Evolutionary conservation across 305 asterid genomes (phyloP).

Genomic region (Vinca major): DNA sequence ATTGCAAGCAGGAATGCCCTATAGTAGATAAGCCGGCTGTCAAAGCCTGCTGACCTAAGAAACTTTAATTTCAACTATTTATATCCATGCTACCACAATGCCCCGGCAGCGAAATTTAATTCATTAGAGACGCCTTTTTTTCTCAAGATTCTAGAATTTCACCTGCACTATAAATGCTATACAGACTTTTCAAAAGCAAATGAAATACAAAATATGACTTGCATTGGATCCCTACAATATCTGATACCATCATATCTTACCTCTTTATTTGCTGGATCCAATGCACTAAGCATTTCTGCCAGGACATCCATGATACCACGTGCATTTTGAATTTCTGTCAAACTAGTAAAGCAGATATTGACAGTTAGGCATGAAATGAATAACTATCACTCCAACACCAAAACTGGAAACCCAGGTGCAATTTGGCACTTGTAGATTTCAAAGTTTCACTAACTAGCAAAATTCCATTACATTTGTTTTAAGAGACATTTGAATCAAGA

Average conservation of each 20-base stretch:
- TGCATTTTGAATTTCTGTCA: constrained; percentile 92
- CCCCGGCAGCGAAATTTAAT: constrained; percentile 1
- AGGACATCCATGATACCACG: constrained; percentile 98
- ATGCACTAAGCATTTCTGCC: constrained; percentile 89
- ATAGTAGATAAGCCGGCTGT: background rate
- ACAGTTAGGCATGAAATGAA: constrained; percentile 5
- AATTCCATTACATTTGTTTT: background rate
- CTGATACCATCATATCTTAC: constrained; percentile 24
- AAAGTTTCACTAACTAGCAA: background rate
- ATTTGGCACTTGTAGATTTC: background rate
- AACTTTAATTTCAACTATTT: background rate
- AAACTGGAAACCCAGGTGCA: background rate
- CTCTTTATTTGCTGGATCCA: constrained; percentile 91
- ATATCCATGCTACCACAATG: background rate
- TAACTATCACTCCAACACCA: background rate
- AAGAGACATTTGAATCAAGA: constrained; percentile 5
- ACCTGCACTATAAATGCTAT: background rate
- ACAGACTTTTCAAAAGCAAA: background rate
- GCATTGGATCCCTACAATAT: background rate
- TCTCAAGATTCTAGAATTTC: background rate
- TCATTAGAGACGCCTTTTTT: background rate
- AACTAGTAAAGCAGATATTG: constrained; percentile 36
- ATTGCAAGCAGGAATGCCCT: background rate
- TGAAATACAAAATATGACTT: background rate
- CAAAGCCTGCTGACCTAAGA: background rate